Percentiles rank a stretch among this genome's conserved stretches.
Conservation (phyloP, 345 rosid genomes). For the Populus ilicifolia region DNA sequence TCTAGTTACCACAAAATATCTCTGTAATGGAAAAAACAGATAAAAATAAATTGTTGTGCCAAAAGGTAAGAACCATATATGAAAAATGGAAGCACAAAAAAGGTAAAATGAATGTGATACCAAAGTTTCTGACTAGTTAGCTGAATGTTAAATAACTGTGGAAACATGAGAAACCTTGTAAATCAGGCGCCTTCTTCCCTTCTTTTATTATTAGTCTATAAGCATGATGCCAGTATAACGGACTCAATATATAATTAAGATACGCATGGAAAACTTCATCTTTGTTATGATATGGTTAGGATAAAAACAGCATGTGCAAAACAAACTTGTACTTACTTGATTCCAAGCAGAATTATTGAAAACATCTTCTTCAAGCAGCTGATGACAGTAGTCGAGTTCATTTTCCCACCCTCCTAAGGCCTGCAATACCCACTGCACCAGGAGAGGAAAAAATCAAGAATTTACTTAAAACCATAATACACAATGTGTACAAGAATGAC, state of each 20-base stretch:
- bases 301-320: background rate
- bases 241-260: background rate
- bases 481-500: background rate
- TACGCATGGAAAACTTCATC: background rate
- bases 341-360: constrained; percentile 97
- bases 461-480: background rate
- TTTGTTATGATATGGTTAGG: background rate
- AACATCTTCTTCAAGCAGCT: constrained; percentile 72
- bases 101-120: background rate
- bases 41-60: background rate
- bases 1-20: constrained; percentile 63
- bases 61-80: background rate
- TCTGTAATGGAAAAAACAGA: constrained; percentile 37
- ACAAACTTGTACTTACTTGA: constrained; percentile 45
- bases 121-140: background rate
- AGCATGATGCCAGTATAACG: background rate
- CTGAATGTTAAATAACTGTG: background rate
- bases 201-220: background rate
- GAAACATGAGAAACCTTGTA: background rate
- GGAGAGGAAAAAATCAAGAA: background rate
- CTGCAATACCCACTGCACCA: constrained; percentile 71
- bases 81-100: background rate
- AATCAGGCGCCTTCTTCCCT: background rate
- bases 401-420: constrained; percentile 89
- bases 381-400: constrained; percentile 71